phyloP scores from a whole-genome alignment of 768 basidiomycete species.

The Xanthoconium purpureum region DNA sequence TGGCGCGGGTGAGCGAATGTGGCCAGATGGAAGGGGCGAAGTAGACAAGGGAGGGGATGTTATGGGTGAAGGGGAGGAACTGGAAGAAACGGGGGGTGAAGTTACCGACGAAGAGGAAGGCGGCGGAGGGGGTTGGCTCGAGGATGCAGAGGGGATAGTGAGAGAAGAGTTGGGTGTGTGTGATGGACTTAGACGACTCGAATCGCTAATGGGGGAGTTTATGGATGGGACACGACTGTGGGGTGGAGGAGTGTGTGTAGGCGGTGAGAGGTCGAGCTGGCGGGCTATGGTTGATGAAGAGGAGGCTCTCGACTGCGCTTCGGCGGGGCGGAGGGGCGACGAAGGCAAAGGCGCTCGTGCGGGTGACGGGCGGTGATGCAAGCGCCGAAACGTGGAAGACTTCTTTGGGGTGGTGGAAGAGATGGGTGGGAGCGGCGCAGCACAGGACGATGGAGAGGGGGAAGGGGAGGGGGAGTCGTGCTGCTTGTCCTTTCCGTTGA shows the following conservation, averaged over 20 bases:
- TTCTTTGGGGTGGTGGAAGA: conserved; percentile 20
- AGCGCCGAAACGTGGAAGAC: conserved; percentile 51
- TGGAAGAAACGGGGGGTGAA: conserved; percentile 6
- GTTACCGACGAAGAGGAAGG: conserved; percentile 2
- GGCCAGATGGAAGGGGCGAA: conserved; percentile 23
- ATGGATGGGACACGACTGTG: conserved; percentile 34
- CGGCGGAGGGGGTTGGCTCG: conserved; percentile 7
- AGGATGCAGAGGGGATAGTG: background rate
- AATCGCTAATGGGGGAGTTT: conserved; percentile 19
- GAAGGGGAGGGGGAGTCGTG: background rate
- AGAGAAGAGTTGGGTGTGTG: conserved; percentile 9
- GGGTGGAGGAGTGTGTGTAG: conserved; percentile 27
- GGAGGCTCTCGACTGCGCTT: conserved; percentile 18
- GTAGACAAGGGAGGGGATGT: conserved; percentile 21
- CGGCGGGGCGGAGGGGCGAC: conserved; percentile 35
- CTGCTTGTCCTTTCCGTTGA: conserved; percentile 10
- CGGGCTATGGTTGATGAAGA: conserved; percentile 18
- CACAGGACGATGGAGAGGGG: conserved; percentile 8
- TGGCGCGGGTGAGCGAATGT: conserved; percentile 43
- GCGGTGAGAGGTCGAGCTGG: conserved; percentile 24
- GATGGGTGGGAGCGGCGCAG: conserved; percentile 1
- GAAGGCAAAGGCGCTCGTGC: conserved; percentile 24
- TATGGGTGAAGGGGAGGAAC: conserved; percentile 21
- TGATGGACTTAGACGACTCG: conserved; percentile 7
- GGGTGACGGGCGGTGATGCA: conserved; percentile 37